Evolutionary conservation across 2,329 filamentous ascomycete genomes (phyloP), one percentile per base, ranked within the genome.

Genomic region (Fusarium lateritium): DNA sequence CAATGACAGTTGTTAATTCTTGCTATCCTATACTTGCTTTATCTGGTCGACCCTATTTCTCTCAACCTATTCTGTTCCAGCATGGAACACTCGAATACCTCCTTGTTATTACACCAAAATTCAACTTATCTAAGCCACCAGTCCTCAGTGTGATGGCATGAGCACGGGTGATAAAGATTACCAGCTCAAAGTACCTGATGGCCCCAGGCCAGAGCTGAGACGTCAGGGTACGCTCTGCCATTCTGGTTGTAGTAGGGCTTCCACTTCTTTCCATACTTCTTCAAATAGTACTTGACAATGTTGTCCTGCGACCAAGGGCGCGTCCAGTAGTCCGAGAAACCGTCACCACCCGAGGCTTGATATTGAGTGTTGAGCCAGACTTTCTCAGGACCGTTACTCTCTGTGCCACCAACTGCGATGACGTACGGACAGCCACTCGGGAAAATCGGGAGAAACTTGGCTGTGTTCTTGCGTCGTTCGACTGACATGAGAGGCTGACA

Each of bases 191-290:
- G 11, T 13, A 79, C 75, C 56, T 77, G 75, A 65, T 79, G 75
- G 56, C 72, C 73, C 17, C 44, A 56, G 3, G 72, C 78, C 76
- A 92, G 87, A 15, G 88, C 88, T 2, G 89, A 79, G 14, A 91
- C 82, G 70, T 92, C 89, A 0, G 89, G 89, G 65, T 88, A 87
- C 0, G 79, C 90, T 58, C 89, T 83, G 0, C 89, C 90, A 0
- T 62, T 40, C 7, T 72, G 75, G 71, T 85, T 82, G 57, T 79
- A 81, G 73, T 84, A 85, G 40, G 69, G 76, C 58, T 75, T 83
- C 77, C 88, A 91, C 45, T 85, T 77, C 7, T 82, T 76, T 14
- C 83, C 84, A 26, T 79, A 82, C 64, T 73, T 73, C 34, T 46
- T 77, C 67, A 80, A 74, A 57, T 80, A 91, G 79, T 64, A 78